Percentiles rank a stretch among this genome's conserved stretches.
These are phyloP conservation scores for Lodderomyces pseudojiufengensis DNA, from an alignment of 1,139 yeast genomes.

Conservation along the genomic window DNA sequence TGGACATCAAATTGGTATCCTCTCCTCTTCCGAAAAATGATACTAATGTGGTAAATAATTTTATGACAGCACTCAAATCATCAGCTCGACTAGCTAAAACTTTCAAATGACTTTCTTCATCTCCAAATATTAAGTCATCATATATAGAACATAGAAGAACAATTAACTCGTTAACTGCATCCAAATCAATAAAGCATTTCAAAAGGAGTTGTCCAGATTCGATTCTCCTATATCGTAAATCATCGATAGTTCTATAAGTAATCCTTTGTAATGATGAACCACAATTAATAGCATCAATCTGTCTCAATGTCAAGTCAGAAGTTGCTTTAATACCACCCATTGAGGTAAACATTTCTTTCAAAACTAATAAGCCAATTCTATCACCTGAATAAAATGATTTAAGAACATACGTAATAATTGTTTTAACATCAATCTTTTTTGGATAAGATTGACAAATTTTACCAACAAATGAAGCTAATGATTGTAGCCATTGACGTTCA, in stretches of 20 bases:
- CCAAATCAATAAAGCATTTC: constrained; percentile 40
- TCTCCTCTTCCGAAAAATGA: constrained; percentile 43
- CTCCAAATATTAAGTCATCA: constrained; percentile 38
- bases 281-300: constrained; percentile 65
- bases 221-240: constrained; percentile 41
- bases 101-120: constrained; percentile 56
- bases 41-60: constrained; percentile 59
- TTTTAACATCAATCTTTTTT: constrained; percentile 46
- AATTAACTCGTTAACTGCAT: constrained; percentile 59
- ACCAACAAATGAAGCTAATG: constrained; percentile 65
- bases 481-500: constrained; percentile 83
- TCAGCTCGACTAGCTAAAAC: constrained; percentile 70
- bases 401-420: constrained; percentile 57
- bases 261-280: constrained; percentile 55
- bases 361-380: constrained; percentile 60
- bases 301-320: constrained; percentile 60
- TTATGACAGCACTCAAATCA: constrained; percentile 62
- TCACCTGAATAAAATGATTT: constrained; percentile 65
- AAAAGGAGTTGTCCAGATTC: constrained; percentile 55
- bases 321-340: constrained; percentile 83
- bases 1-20: constrained; percentile 41
- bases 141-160: constrained; percentile 57
- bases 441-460: constrained; percentile 55
- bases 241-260: constrained; percentile 65
- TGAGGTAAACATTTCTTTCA: constrained; percentile 63